Evolutionary conservation across 1,284 basidiomycete species (phyloP), one percentile per base, ranked within the genome.

Genomic region (Microbotryum violaceum): DNA sequence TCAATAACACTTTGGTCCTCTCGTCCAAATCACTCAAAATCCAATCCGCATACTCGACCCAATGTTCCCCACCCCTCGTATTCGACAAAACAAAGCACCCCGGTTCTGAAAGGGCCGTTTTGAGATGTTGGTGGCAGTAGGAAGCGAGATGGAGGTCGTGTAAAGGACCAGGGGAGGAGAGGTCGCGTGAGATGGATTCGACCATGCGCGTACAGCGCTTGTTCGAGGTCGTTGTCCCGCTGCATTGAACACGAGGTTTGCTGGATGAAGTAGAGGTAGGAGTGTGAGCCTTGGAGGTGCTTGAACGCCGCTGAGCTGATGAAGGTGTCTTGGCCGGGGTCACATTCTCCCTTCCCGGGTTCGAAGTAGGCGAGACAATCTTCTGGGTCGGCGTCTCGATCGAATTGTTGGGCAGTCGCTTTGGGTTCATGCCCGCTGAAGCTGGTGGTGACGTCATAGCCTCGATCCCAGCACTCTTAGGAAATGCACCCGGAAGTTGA

Each of bases 61-160:
- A 69, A 14, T 54, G n/a, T 31, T 55, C 56, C 20, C 23, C 20
- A 9, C 23, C 6, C 44, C 47, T 51, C 9, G 31, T 44, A 10
- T 20, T 58, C 45, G 27, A 42, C 12, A 42, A 18, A 18, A 42
- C 37, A 18, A 42, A 14, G 18, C 47, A 21, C 46, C 46, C 31
- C 46, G 16, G 37, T 37, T 18, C 10, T 6, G 5, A 9, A 7
- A 1, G 10, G 6, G 20, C 27, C 27, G 20, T 50, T 37, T 69
- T 66, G 4, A 61, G 55, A 27, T 71, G 70, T 56, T 71, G 70
- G 14, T 57, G 59, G 52, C 70, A 71, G 33, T 61, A 71, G 21
- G 54, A 57, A 6, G 61, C 60, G 45, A 60, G 54, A 31, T 37
- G 8, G 12, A 37, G 16, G 20, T 21, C 31, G 27, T 48, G 47